phyloP scores from a whole-genome alignment of 495 filamentous ascomycete species.

The Pyrenula massariospora region DNA sequence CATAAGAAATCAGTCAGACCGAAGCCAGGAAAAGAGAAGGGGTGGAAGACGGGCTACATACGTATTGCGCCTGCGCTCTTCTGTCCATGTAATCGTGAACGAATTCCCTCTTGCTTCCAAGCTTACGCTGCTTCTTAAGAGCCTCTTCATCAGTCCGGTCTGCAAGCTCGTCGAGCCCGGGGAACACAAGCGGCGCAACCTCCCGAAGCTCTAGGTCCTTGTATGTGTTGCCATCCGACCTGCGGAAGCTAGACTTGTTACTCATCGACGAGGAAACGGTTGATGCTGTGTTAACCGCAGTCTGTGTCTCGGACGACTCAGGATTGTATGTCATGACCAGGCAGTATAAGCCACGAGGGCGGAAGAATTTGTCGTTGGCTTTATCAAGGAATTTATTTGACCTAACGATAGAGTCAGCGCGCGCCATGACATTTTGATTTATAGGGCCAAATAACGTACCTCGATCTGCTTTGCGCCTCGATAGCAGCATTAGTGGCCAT shows the following conservation, averaged over 20 bases:
- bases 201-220: slow-evolving; percentile 28
- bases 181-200: slow-evolving; percentile 36
- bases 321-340: slow-evolving; percentile 50
- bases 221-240: slow-evolving; percentile 25
- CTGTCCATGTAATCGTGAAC: slow-evolving; percentile 34
- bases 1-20: slow-evolving; percentile 1
- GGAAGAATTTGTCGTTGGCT: slow-evolving; percentile 47
- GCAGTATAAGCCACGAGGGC: slow-evolving; percentile 45
- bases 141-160: neutral
- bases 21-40: neutral
- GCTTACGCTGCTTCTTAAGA: neutral
- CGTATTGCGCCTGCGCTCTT: slow-evolving; percentile 35
- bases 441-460: slow-evolving; percentile 6
- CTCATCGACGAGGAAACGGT: slow-evolving; percentile 15
- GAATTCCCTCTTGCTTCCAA: slow-evolving; percentile 17
- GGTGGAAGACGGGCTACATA: slow-evolving; percentile 27
- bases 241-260: slow-evolving; percentile 17
- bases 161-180: slow-evolving; percentile 23
- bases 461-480: slow-evolving; percentile 26
- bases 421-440: neutral
- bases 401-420: slow-evolving; percentile 15
- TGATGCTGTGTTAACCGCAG: slow-evolving; percentile 19
- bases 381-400: slow-evolving; percentile 43
- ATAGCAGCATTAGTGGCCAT: slow-evolving; percentile 30
- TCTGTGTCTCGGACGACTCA: slow-evolving; percentile 15